Evolutionary conservation across 176 grass and related monocot species (phyloP).

Genomic region (Musa acuminata): DNA sequence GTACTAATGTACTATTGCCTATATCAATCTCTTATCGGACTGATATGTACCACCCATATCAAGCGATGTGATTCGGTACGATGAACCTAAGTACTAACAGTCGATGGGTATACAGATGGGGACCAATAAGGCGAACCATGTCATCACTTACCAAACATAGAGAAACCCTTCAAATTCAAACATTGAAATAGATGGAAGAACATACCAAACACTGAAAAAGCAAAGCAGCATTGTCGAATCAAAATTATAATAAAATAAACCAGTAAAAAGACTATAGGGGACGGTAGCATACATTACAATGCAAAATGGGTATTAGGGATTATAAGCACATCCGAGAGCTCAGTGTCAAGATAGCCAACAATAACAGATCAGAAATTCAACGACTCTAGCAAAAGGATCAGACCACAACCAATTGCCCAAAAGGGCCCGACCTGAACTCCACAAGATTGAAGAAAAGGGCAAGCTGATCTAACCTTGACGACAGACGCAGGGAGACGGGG

Average conservation of each 20-base stretch:
- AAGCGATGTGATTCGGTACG: too few relatives aligned
- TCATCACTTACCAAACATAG: too few relatives aligned
- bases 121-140: too few relatives aligned
- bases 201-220: background rate
- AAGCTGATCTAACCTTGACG: constrained; percentile 1
- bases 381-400: background rate
- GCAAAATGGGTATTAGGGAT: background rate
- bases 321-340: background rate
- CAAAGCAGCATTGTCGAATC: background rate
- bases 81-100: too few relatives aligned
- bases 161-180: too few relatives aligned
- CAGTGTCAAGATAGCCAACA: too few relatives aligned
- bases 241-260: background rate
- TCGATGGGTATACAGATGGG: too few relatives aligned
- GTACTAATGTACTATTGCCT: too few relatives aligned
- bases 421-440: background rate
- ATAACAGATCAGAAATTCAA: too few relatives aligned
- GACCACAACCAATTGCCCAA: background rate
- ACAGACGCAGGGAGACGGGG: background rate
- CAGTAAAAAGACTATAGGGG: background rate
- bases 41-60: too few relatives aligned
- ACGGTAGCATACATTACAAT: background rate
- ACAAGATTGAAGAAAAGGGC: background rate
- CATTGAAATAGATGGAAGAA: background rate
- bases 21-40: too few relatives aligned